Conservation (phyloP, 208 protist genomes). For the Angomonas desouzai region DNA sequence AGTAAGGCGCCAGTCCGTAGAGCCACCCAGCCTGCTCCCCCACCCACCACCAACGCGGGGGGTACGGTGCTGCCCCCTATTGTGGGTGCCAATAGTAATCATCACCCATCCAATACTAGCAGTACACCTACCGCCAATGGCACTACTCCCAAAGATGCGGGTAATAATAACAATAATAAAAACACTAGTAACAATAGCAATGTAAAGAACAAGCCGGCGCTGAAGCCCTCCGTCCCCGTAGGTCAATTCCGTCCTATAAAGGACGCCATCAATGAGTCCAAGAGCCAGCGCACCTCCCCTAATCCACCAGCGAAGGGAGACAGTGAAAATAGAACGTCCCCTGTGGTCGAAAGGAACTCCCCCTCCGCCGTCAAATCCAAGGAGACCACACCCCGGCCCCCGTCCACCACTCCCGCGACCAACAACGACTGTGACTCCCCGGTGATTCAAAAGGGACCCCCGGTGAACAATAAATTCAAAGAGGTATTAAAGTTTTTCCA, state of each 20-base stretch:
- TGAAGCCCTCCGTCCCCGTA: background rate
- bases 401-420: background rate
- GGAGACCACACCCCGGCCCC: background rate
- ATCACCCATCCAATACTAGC: too few relatives aligned
- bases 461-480: constrained; percentile 3
- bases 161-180: too few relatives aligned
- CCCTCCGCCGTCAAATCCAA: too few relatives aligned
- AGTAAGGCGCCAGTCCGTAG: too few relatives aligned
- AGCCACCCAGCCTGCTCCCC: too few relatives aligned
- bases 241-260: background rate
- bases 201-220: background rate
- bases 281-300: background rate
- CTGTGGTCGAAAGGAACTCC: too few relatives aligned
- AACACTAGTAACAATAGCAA: background rate
- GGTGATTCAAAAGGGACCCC: background rate
- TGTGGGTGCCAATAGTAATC: too few relatives aligned
- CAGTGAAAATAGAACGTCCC: too few relatives aligned
- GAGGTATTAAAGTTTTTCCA: constrained; percentile 2
- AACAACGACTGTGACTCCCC: background rate
- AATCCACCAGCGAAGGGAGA: background rate
- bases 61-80: too few relatives aligned
- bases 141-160: too few relatives aligned
- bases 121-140: too few relatives aligned
- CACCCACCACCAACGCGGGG: too few relatives aligned
- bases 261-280: background rate